Evolutionary conservation across 345 rosid genomes (phyloP).

Genomic region (Tarenaya hassleriana): DNA sequence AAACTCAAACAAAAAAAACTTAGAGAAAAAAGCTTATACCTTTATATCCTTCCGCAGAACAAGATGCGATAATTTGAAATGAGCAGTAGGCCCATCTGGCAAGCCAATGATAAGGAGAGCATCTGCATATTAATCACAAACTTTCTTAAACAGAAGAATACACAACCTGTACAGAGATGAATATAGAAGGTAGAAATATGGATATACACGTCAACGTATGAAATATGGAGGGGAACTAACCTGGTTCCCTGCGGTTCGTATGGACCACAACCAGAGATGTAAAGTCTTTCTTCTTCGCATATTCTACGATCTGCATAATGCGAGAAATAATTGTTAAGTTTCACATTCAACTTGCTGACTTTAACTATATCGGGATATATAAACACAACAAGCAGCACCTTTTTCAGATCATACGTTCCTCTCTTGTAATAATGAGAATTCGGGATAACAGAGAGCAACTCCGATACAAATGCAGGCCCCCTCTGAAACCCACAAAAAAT

Average conservation of each 20-base stretch:
- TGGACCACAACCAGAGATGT: conserved; percentile 82
- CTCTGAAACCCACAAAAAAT: conserved; percentile 37
- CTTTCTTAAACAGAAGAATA: not conserved
- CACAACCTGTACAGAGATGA: not conserved
- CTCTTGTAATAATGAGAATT: conserved; percentile 71
- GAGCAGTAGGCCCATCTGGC: conserved; percentile 96
- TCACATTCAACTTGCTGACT: not conserved
- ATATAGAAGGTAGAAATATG: not conserved
- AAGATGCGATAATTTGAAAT: conserved; percentile 81
- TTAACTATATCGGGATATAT: not conserved
- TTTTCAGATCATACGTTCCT: conserved; percentile 89
- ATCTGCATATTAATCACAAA: conserved; percentile 37
- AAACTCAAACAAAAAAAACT: no score
- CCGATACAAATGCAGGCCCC: conserved; percentile 79
- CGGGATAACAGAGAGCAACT: conserved; percentile 71
- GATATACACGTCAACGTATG: not conserved
- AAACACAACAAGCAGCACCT: conserved; percentile 37
- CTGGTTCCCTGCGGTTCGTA: conserved; percentile 84
- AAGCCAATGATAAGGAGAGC: conserved; percentile 72
- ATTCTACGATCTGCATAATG: conserved; percentile 70
- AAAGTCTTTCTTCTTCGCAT: conserved; percentile 73
- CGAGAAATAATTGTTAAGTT: not conserved
- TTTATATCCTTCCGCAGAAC: conserved; percentile 83
- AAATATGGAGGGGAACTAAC: conserved; percentile 32
- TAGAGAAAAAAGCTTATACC: conserved; percentile 30